Evolutionary conservation across 2,329 filamentous ascomycete species (phyloP).

Genomic region (Pseudomassariella vexata): DNA sequence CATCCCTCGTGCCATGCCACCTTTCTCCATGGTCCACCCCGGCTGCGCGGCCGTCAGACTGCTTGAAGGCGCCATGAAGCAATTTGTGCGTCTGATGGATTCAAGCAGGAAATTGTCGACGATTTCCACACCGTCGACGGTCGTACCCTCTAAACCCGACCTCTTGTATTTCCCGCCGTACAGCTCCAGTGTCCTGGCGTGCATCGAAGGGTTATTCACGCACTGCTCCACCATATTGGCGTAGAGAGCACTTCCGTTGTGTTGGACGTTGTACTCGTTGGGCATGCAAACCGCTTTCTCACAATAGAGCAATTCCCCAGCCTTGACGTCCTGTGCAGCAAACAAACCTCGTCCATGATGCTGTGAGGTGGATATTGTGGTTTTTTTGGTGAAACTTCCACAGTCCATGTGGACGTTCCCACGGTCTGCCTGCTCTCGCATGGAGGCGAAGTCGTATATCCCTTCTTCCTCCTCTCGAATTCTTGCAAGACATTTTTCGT

Average conservation of each 20-base stretch:
- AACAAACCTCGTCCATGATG: slow-evolving; percentile 36
- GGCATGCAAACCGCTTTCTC: slow-evolving; percentile 35
- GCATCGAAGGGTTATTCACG: slow-evolving; percentile 31
- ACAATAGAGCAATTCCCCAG: slow-evolving; percentile 34
- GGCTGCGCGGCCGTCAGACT: slow-evolving; percentile 23
- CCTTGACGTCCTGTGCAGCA: slow-evolving; percentile 26
- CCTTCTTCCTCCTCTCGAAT: slow-evolving; percentile 10
- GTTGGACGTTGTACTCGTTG: slow-evolving; percentile 33
- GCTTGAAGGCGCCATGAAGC: slow-evolving; percentile 28
- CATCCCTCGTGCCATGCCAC: slow-evolving; percentile 20
- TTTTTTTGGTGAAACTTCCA: slow-evolving; percentile 28
- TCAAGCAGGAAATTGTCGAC: slow-evolving; percentile 34
- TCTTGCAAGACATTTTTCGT: slow-evolving; percentile 10
- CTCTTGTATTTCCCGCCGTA: slow-evolving; percentile 27
- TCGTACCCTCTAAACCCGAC: slow-evolving; percentile 21
- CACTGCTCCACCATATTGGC: slow-evolving; percentile 32
- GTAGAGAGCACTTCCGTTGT: slow-evolving; percentile 36
- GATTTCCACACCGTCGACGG: slow-evolving; percentile 28
- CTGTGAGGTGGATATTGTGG: slow-evolving; percentile 22
- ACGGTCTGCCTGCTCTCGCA: slow-evolving; percentile 4
- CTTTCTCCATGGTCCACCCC: slow-evolving; percentile 13
- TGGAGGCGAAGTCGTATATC: slow-evolving; percentile 10
- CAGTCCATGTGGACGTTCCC: slow-evolving; percentile 21
- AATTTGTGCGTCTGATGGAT: slow-evolving; percentile 34
- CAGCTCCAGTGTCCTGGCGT: slow-evolving; percentile 26